Base-by-base conservation (phyloP, 495 filamentous ascomycete genomes). In the Cenococcum geophilum region DNA sequence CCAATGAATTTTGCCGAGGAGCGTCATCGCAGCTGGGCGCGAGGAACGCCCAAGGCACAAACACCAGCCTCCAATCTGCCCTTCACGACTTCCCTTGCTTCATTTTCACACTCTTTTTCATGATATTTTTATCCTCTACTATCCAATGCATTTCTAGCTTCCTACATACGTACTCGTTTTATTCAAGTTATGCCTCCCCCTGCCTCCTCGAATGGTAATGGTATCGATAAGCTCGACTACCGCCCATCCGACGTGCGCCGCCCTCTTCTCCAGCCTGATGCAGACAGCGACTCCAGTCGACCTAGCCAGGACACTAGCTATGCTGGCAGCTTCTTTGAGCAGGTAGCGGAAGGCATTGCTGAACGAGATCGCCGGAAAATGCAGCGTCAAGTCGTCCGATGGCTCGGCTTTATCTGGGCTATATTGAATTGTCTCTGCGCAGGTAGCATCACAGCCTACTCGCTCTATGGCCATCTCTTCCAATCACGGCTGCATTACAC, bases 391-490 rank as follows among this genome's bases (percentile, higher is more conserved):
- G 69, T 81, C 8, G 63, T 79, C 0, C 76, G 83, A 47, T 78
- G 82, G 43, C 58, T 74, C 20, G 83, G 81, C 70, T 87, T 87
- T 70, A 74, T 70, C 9, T 84, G 79, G 78, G 84, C 83, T 23
- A 76, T 86, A 34, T 63, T 87, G 20, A 82, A 75, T 60, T 85
- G 82, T 63, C 58, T 70, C 11, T 68, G 65, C 57, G 65, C 63
- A 52, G 64, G 61, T 47, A 68, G 63, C 55, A 62, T 68, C 50
- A 65, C 61, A 5, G 84, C 89, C 20, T 97, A 90, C 78, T 93
- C 89, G 4, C 81, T 98, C 40, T 98, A 96, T 74, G 92, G 87
- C 4, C 92, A 88, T 59, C 77, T 92, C 45, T 88, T 98, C 72
- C 87, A 95, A 67, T 83, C 85, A 47, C 82, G 85, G 56, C 79